These are phyloP conservation scores for Shiraia bambusicola DNA, from an alignment of 2,329 filamentous ascomycete species.

Conservation along the genomic window DNA sequence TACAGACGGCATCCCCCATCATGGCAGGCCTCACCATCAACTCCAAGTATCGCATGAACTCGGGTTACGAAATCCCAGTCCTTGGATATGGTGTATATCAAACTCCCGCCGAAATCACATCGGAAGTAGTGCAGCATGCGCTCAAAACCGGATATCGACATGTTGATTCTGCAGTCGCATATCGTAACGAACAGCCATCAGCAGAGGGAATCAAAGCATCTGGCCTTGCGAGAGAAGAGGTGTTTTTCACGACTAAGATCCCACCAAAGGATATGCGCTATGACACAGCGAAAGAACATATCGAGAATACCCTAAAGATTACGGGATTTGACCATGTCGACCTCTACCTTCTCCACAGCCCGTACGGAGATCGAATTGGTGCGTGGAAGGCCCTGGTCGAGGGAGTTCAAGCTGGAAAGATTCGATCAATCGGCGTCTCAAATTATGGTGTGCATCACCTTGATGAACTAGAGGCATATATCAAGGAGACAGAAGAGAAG, in stretches of 20 bases:
- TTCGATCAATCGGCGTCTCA: constrained; percentile 55
- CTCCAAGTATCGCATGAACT: constrained; percentile 56
- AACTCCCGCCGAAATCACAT: constrained; percentile 56
- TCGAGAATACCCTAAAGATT: constrained; percentile 53
- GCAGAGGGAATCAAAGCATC: constrained; percentile 63
- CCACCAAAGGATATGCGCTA: constrained; percentile 58
- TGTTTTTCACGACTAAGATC: constrained; percentile 75
- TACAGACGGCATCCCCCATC: constrained; percentile 29
- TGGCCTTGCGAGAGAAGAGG: constrained; percentile 56
- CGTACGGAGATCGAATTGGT: constrained; percentile 54
- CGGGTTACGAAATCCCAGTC: constrained; percentile 62
- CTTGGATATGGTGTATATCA: constrained; percentile 59
- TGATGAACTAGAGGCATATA: constrained; percentile 56
- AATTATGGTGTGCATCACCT: constrained; percentile 60
- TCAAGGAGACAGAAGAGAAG: constrained; percentile 63
- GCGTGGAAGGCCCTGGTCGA: constrained; percentile 58
- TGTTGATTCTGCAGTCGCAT: constrained; percentile 65
- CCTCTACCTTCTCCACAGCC: constrained; percentile 59
- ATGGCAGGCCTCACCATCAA: constrained; percentile 51
- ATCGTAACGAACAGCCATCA: constrained; percentile 69
- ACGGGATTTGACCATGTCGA: constrained; percentile 70
- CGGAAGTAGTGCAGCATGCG: constrained; percentile 61
- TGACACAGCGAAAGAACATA: constrained; percentile 61
- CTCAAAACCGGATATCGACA: constrained; percentile 62
- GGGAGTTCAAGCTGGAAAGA: constrained; percentile 54